phyloP scores from a whole-genome alignment of 768 basidiomycete species.

The Coprinopsis sp. region DNA sequence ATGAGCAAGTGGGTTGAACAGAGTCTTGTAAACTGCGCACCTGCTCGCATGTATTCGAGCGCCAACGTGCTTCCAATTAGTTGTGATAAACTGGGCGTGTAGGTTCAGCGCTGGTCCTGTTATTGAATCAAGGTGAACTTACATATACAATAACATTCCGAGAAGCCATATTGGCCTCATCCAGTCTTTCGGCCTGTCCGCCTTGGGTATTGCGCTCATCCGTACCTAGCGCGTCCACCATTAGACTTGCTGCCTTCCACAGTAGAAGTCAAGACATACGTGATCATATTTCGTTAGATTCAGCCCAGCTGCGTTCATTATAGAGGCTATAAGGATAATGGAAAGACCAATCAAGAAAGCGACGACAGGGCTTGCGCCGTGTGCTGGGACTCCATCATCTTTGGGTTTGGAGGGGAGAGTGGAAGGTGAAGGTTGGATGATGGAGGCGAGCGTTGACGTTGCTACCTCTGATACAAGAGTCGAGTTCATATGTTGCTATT shows the following conservation, averaged over 20 bases:
- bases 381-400: constrained; percentile 12
- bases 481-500: background rate
- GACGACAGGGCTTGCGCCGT: constrained; percentile 48
- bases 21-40: constrained; percentile 28
- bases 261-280: constrained; percentile 37
- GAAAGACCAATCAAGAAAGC: constrained; percentile 81
- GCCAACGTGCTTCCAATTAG: constrained; percentile 85
- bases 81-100: constrained; percentile 61
- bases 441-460: background rate
- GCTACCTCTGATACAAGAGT: background rate
- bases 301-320: constrained; percentile 89
- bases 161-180: constrained; percentile 84
- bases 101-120: constrained; percentile 7
- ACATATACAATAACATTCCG: constrained; percentile 95
- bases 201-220: constrained; percentile 71
- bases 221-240: constrained; percentile 43
- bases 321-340: constrained; percentile 78
- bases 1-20: constrained; percentile 1
- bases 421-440: background rate
- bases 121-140: constrained; percentile 20
- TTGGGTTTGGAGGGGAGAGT: background rate
- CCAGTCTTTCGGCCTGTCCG: constrained; percentile 71
- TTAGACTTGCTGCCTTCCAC: constrained; percentile 1
- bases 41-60: constrained; percentile 83
- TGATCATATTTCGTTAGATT: constrained; percentile 95